Evolutionary conservation across 164 flowering plant genomes (phyloP), one percentile per base, ranked within the genome.

Genomic region (Berberis vulgaris): DNA sequence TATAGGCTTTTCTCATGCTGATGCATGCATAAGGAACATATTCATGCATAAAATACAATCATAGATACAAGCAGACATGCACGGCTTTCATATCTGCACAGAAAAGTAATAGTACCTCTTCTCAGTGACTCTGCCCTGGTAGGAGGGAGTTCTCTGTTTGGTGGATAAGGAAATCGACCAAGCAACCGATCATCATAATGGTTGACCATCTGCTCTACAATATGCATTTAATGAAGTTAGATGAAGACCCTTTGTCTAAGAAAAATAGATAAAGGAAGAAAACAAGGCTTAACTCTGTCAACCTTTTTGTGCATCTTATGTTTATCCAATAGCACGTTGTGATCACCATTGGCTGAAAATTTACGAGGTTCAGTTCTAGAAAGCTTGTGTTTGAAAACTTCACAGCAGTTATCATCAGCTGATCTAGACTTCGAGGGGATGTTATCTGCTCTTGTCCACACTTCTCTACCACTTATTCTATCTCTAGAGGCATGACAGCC

Each of bases 221-320:
- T 67, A 66, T 59, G 59, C 62, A 66, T 60, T 59, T 68, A 57
- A 67, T 74, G 45, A 61, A 69, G 70, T 69, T 69, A 69, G 64
- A 73, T 9, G 47, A 26, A 26, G 26, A 63, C 53, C 47, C 58
- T 13, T 46, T 43, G 41, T 26, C 46, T 57, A 43, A 49, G 53
- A 53, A 42, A 65, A 54, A 73, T 61, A 62, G 55, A 63, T 38
- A 66, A 65, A 69, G 47, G 57, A 59, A 61, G 57, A 38, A 61
- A 65, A 67, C 66, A 62, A 62, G 59, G 64, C 62, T 65, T 62
- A 53, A 54, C 59, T 60, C 50, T 58, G 64, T 64, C 60, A 66
- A 73, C 67, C 70, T 65, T 26, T 26, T 26, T 26, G 11, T 10
- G 4, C 10, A 52, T 62, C 67, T 63, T 54, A 49, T 59, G 45